Conservation (phyloP, 352 stramenopile species). For the Poterioochromonas sp. region DNA sequence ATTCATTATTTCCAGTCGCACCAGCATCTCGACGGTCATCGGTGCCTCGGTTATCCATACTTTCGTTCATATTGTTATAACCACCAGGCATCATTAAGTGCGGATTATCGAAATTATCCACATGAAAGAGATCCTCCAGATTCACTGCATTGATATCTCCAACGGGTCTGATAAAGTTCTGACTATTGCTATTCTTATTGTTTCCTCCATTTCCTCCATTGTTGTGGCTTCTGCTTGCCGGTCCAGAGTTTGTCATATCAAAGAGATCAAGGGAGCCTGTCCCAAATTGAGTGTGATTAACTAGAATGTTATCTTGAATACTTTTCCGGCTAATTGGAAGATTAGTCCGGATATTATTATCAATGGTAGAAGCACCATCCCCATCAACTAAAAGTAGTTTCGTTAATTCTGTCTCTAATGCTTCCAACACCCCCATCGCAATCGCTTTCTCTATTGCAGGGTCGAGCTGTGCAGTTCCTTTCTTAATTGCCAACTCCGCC, state of each 20-base stretch:
- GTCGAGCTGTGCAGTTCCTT: conserved; percentile 10
- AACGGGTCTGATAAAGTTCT: background rate
- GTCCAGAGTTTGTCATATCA: background rate
- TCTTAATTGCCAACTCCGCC: conserved; percentile 4
- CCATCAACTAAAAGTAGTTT: background rate
- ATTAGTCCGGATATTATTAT: background rate
- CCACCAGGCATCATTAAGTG: too few species aligned
- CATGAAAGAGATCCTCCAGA: background rate
- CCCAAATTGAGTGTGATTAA: background rate
- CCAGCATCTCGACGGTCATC: background rate
- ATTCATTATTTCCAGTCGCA: background rate
- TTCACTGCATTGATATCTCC: background rate
- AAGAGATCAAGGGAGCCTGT: background rate
- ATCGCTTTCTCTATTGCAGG: background rate
- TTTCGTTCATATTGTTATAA: background rate
- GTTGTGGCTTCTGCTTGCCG: background rate
- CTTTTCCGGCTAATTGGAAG: background rate
- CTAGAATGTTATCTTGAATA: background rate
- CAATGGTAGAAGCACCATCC: background rate
- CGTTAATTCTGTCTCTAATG: conserved; percentile 12
- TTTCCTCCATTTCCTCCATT: background rate
- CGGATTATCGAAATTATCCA: background rate
- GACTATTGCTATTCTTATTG: background rate
- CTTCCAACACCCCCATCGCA: background rate
- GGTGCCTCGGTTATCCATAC: background rate